Percentiles rank a stretch among this genome's conserved stretches.
These are phyloP conservation scores for Leucocoprinus sp. DNA, from an alignment of 768 basidiomycete species.

Conservation along the genomic window DNA sequence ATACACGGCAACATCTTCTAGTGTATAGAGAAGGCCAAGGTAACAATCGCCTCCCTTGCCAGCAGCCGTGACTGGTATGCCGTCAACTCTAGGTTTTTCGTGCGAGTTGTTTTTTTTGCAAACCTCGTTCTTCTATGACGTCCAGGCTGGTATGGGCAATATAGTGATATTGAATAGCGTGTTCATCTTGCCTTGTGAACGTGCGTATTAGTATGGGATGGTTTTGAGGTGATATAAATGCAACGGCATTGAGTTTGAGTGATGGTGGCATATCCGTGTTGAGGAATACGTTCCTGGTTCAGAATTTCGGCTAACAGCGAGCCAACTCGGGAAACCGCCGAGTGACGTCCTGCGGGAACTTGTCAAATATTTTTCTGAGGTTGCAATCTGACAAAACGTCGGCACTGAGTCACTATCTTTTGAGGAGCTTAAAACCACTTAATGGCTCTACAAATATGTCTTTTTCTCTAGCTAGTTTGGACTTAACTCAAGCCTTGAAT, in stretches of 20 bases:
- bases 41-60: conserved; percentile 72
- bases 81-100: neutral
- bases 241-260: conserved; percentile 71
- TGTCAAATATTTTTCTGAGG: no score
- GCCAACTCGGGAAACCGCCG: neutral
- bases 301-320: no score
- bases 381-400: no score
- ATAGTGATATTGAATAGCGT: conserved; percentile 77
- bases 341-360: neutral
- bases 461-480: neutral
- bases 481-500: conserved; percentile 24
- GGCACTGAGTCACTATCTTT: conserved; percentile 42
- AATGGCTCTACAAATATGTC: conserved; percentile 25
- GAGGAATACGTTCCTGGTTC: no score
- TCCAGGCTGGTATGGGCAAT: conserved; percentile 87
- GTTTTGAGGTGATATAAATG: conserved; percentile 80
- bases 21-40: conserved; percentile 77
- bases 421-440: conserved; percentile 46
- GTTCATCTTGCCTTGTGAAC: conserved; percentile 48
- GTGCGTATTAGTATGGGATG: conserved; percentile 74
- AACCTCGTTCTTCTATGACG: conserved; percentile 87
- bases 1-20: conserved; percentile 90
- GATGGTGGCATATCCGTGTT: conserved; percentile 47
- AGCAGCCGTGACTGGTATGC: conserved; percentile 32
- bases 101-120: conserved; percentile 19